Percentiles rank a stretch among this genome's conserved stretches.
Evolutionary conservation across 2,329 filamentous ascomycete genomes (phyloP).

Genomic region (Xylaria sp.): DNA sequence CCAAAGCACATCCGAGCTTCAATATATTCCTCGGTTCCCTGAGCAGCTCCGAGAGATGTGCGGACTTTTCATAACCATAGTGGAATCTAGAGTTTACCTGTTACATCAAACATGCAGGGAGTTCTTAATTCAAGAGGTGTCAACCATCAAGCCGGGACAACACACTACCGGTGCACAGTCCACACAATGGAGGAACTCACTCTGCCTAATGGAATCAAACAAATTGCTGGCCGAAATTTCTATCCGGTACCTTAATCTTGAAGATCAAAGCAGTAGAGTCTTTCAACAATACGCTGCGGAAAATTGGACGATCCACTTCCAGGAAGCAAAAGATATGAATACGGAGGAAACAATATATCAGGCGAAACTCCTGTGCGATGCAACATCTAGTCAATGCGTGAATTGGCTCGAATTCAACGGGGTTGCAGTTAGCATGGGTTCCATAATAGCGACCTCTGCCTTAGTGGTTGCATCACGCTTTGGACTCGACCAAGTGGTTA

Average conservation of each 20-base stretch:
- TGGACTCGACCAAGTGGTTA: conserved; percentile 4
- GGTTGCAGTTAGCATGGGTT: too few relatives aligned
- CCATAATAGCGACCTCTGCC: too few relatives aligned
- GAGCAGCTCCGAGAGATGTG: conserved; percentile 25
- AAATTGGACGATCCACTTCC: too few relatives aligned
- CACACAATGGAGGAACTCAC: conserved; percentile 17
- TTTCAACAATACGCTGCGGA: conserved; percentile 24
- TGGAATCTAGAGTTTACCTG: conserved; percentile 16
- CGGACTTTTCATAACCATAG: conserved; percentile 27
- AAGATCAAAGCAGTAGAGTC: background rate
- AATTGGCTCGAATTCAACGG: too few relatives aligned
- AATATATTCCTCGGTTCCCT: background rate
- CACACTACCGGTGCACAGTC: background rate
- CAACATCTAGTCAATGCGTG: too few relatives aligned
- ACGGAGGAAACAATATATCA: too few relatives aligned
- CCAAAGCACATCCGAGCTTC: background rate
- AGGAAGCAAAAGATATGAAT: too few relatives aligned
- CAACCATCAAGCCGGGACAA: background rate
- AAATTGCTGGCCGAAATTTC: conserved; percentile 21
- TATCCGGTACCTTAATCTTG: conserved; percentile 17
- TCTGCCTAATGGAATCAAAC: conserved; percentile 21
- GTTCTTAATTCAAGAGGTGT: conserved; percentile 25
- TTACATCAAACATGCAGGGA: conserved; percentile 30
- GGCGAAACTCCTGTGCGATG: too few relatives aligned
- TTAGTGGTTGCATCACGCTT: too few relatives aligned